Conservation (phyloP, 257 asterid genomes). For the Solanum chmielewskii region DNA sequence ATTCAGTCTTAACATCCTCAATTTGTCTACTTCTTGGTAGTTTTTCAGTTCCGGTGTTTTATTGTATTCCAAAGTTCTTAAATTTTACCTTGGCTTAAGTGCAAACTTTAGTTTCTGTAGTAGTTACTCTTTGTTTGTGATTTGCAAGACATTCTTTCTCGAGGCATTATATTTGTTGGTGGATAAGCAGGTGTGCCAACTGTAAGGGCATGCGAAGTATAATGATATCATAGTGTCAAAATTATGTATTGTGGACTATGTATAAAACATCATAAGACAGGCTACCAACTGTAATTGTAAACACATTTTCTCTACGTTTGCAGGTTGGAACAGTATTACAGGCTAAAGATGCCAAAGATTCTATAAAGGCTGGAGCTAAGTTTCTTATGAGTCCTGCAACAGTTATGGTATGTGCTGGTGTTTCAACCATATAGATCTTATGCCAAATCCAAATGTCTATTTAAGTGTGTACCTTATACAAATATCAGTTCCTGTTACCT, state of each 20-base stretch:
- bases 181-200: background rate
- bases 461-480: background rate
- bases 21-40: background rate
- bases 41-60: background rate
- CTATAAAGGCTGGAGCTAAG: constrained; percentile 61
- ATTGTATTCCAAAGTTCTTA: background rate
- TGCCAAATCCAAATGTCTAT: background rate
- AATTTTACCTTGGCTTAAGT: background rate
- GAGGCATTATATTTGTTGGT: background rate
- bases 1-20: background rate
- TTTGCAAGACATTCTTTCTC: background rate
- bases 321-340: constrained; percentile 74
- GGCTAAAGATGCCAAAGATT: constrained; percentile 37
- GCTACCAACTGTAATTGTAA: background rate
- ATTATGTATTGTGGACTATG: background rate
- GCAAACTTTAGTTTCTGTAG: background rate
- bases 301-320: background rate
- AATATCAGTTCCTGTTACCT: background rate
- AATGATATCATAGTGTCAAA: background rate
- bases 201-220: background rate
- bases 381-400: constrained; percentile 79
- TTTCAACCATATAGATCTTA: background rate
- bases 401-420: constrained; percentile 40
- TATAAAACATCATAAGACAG: background rate
- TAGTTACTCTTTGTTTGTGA: background rate